Evolutionary conservation across 768 basidiomycete genomes (phyloP), one percentile per base, ranked within the genome.

Genomic region (Lanmaoa pseudosensibilis): DNA sequence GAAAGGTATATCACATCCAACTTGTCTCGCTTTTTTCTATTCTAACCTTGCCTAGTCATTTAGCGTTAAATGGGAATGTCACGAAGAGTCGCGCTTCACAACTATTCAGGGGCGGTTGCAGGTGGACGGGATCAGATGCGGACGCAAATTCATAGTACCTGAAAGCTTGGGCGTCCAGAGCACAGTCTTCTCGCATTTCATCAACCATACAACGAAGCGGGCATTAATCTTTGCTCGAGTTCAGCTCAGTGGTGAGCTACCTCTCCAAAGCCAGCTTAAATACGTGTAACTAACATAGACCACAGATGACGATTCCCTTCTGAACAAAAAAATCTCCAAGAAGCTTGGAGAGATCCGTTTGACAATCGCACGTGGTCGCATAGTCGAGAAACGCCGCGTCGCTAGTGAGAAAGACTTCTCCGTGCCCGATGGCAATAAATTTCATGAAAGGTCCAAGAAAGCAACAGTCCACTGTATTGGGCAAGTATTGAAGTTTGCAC

Each of bases 391-490:
- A n/a, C n/a, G 1, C n/a, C 23, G n/a, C 27, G 0, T 3, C 2
- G 23, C 2, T 3, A 0, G 0, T 10, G 8, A 6, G 4, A 5
- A 1, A 4, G 10, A 4, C 16, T 2, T 8, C 11, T 12, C 9
- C 21, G 27, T 33, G 12, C n/a, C 19, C 7, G 18, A n/a, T 36
- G 50, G 56, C n/a, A 51, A 46, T 5, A 61, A 19, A n/a, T 55
- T 57, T 4, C 67, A 69, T 19, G 63, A 67, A 46, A 59, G 45
- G 15, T 46, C 52, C 32, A 67, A 69, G 55, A 69, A 69, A 55
- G 49, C 59, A 12, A 59, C 50, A 4, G 46, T 57, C 15, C 68
- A 68, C 30, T 50, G 60, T 39, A 48, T 67, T 13, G 44, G 57
- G 68, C 57, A 49, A 47, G 62, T 48, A 15, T 39, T n/a, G 27